Evolutionary conservation across 257 asterid species (phyloP).

Genomic region (Catharanthus roseus): DNA sequence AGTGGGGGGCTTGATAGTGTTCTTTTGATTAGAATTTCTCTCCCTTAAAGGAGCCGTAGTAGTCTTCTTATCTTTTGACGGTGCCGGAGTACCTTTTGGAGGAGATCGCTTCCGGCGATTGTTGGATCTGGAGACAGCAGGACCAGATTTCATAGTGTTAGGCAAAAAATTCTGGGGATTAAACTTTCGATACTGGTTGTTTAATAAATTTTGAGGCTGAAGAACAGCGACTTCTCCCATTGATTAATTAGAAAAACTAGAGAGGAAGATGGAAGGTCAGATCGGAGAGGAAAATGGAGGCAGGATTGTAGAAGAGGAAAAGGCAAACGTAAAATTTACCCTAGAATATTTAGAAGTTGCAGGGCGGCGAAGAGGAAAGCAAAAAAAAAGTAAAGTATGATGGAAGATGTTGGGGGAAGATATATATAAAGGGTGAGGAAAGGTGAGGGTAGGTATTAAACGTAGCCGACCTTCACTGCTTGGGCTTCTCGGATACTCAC

Average conservation of each 20-base stretch:
- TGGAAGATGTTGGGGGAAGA: too few relatives aligned
- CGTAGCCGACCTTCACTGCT: too few relatives aligned
- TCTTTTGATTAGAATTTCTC: not conserved
- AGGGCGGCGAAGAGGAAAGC: too few relatives aligned
- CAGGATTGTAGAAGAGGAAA: too few relatives aligned
- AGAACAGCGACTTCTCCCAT: constrained; percentile 37
- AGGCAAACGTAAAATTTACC: too few relatives aligned
- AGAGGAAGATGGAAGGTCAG: too few relatives aligned
- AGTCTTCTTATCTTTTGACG: not conserved
- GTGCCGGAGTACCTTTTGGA: not conserved
- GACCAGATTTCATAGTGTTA: constrained; percentile 15
- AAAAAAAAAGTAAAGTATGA: too few relatives aligned
- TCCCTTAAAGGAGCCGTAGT: not conserved
- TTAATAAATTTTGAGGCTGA: constrained; percentile 25
- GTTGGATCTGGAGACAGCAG: constrained; percentile 3
- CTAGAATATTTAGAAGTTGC: too few relatives aligned
- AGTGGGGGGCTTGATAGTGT: constrained; percentile 5
- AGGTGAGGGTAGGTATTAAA: too few relatives aligned
- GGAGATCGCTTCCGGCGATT: constrained; percentile 21
- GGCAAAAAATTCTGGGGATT: not conserved
- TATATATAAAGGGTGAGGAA: too few relatives aligned
- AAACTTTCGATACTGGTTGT: not conserved
- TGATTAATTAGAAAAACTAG: not conserved
- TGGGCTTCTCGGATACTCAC: too few relatives aligned
- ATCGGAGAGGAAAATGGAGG: too few relatives aligned